Conservation (phyloP, 2,329 filamentous ascomycete genomes). For the Aspergillus clavatus region DNA sequence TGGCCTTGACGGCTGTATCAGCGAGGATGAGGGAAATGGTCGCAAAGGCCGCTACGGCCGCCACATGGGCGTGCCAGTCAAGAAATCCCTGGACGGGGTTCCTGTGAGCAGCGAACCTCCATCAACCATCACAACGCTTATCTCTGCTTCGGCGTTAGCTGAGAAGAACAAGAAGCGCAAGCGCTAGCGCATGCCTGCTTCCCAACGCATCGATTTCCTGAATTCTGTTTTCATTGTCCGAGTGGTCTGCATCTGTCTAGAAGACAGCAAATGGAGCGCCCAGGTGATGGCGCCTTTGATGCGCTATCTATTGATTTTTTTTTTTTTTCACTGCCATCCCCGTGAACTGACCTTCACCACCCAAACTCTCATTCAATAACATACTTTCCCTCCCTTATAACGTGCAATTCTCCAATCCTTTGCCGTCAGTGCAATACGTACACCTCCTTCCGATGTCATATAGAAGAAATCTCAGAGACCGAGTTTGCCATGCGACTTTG, state of each 20-base stretch:
- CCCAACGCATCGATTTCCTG: not conserved
- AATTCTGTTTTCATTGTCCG: not conserved
- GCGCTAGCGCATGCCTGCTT: conserved; percentile 39
- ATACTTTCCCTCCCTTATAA: conserved; percentile 4
- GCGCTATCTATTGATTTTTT: not conserved
- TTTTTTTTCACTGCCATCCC: not conserved
- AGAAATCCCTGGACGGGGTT: conserved; percentile 46
- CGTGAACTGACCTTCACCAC: conserved; percentile 2
- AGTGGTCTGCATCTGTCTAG: not conserved
- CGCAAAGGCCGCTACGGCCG: conserved; percentile 86
- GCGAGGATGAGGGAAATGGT: conserved; percentile 95
- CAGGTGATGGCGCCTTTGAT: not conserved
- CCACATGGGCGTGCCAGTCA: conserved; percentile 64
- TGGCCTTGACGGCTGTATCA: conserved; percentile 87
- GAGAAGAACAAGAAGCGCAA: conserved; percentile 69
- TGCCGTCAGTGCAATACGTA: conserved; percentile 3
- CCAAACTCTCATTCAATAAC: conserved; percentile 5
- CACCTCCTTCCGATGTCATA: not conserved
- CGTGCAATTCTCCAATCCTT: conserved; percentile 5
- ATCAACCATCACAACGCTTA: conserved; percentile 28
- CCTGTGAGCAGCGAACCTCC: conserved; percentile 54
- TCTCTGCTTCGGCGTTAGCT: conserved; percentile 30
- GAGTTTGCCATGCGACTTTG: not conserved
- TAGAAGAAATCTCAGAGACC: not conserved
- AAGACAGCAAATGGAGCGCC: not conserved